Base-by-base conservation (phyloP, 2,329 filamentous ascomycete species). In the Aspergillus sp. region DNA sequence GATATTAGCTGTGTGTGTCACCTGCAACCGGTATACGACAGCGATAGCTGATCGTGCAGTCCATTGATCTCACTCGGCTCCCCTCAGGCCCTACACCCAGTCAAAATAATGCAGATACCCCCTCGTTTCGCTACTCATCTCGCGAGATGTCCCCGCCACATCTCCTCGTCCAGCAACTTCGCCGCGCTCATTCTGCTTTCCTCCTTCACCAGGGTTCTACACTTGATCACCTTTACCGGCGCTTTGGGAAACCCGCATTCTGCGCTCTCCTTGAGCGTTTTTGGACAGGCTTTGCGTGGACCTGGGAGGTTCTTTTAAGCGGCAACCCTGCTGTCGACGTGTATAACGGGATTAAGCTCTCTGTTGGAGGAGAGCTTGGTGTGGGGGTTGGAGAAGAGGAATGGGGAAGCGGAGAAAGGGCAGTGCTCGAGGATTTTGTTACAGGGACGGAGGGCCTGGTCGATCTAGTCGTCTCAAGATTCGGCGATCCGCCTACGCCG, bases 351-450 rank as follows among this genome's bases (percentile, higher is more conserved):
- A 77, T 94, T 52, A 94, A 93, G 57, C 69, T 98, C 19, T 85
- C 88, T 8, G 84, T 82, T 5, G 86, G 85, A 20, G 89, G 91
- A 12, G 89, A 96, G 61, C 73, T 96, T 15, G 91, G 91, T 11
- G 75, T 95, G 28, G 91, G 91, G 0, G 91, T 96, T 1, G 91
- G 91, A 12, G 91, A 96, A 56, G 91, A 96, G 63, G 85, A 95
- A 34, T 81, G 86, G 56, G 89, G 89, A 4, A 95, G 89, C 53
- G 86, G 86, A 19, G 89, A 96, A 63, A 72, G 89, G 48, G 89
- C 93, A 48, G 89, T 96, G 0, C 67, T 98, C 1, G 89, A 96
- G 57, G 86, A 86, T n/a, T 76, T 94, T 40, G 77, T 86, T 1
- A 72, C 71, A 7, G 71, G 83, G 34, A 83, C 85, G 15, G 80